Conservation (phyloP, 805 yeast species). For the Metschnikowia shivogae region DNA sequence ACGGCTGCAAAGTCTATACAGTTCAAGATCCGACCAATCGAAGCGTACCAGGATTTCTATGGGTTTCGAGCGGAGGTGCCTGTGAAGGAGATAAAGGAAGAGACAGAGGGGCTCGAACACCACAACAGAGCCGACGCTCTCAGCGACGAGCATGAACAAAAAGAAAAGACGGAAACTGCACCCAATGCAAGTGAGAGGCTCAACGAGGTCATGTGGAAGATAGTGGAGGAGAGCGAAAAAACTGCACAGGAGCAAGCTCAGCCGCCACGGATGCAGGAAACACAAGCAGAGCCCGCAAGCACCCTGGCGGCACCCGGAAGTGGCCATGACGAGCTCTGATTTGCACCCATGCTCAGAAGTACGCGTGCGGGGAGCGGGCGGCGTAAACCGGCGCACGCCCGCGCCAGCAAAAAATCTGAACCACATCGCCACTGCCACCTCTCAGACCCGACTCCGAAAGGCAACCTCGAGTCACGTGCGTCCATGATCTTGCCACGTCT, state of each 20-base stretch:
- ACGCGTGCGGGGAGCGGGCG: background rate
- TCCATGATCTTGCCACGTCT: conserved; percentile 2
- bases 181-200: background rate
- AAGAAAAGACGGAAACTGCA: background rate
- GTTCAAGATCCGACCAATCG: conserved; percentile 3
- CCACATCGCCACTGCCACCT: background rate
- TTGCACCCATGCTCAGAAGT: background rate
- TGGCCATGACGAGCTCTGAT: background rate
- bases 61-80: conserved; percentile 5
- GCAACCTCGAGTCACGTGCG: background rate
- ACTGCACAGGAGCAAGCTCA: background rate
- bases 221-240: background rate
- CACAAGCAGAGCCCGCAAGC: background rate
- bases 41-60: conserved; percentile 5
- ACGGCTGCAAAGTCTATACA: background rate
- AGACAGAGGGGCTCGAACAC: background rate
- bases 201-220: background rate
- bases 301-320: background rate
- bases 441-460: no score
- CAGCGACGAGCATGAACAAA: no score
- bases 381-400: background rate
- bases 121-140: no score
- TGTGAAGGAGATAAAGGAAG: background rate
- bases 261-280: background rate
- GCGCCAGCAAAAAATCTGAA: conserved; percentile 3